Conservation (phyloP, 257 asterid species). For the Fraxinus quadrangulata region DNA sequence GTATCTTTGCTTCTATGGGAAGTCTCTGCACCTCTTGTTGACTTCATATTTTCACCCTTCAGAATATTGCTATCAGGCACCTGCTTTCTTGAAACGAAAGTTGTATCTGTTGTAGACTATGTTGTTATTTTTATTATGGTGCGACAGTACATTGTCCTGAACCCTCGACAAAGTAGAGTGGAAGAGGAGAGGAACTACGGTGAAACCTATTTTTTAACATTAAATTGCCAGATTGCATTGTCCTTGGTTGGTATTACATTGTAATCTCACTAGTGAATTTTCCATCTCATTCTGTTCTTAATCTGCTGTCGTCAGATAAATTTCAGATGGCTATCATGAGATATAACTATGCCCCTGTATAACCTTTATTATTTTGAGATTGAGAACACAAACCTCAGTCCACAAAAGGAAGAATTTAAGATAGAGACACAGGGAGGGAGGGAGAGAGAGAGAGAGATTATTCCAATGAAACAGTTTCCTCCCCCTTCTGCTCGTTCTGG, state of each 20-base stretch:
- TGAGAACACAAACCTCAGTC: not conserved
- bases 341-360: not conserved
- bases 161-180: not conserved
- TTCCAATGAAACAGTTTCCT: not conserved
- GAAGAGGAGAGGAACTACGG: not conserved
- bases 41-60: not conserved
- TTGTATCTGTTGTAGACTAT: not conserved
- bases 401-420: not conserved
- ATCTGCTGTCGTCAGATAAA: not conserved
- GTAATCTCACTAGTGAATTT: not conserved
- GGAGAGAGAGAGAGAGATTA: too few relatives aligned
- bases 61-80: not conserved
- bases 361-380: not conserved
- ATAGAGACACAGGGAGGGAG: too few relatives aligned
- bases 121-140: not conserved
- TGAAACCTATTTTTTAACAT: not conserved
- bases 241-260: not conserved
- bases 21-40: not conserved
- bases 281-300: not conserved
- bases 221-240: not conserved
- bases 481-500: too few relatives aligned
- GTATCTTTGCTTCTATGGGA: not conserved
- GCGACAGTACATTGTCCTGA: not conserved
- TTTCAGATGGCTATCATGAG: not conserved
- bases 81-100: not conserved